These are phyloP conservation scores for Mucor piriformis DNA, from an alignment of 371 early-diverging fungal genomes.

Conservation along the genomic window DNA sequence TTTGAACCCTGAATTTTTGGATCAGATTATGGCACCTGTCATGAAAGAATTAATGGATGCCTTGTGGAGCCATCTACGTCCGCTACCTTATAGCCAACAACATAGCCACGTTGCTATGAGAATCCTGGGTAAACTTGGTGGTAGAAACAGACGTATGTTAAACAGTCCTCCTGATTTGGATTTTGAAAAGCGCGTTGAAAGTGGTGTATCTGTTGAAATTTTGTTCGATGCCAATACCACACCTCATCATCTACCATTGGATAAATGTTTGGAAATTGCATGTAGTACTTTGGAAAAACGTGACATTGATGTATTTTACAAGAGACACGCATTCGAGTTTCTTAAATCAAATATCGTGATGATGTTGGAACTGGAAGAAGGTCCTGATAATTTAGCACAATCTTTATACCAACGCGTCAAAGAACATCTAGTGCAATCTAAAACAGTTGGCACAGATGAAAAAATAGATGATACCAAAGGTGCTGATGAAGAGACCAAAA, in stretches of 20 bases:
- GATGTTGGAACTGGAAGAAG: constrained; percentile 70
- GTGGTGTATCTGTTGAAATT: constrained; percentile 66
- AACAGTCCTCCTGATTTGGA: constrained; percentile 66
- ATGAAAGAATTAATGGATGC: constrained; percentile 92
- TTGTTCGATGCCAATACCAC: constrained; percentile 62
- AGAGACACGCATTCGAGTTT: constrained; percentile 75
- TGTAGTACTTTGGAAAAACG: constrained; percentile 63
- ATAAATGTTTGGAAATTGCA: constrained; percentile 58
- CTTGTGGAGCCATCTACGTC: constrained; percentile 90
- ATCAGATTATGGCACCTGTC: constrained; percentile 94
- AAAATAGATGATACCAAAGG: neutral
- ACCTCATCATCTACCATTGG: constrained; percentile 58
- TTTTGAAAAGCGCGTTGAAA: constrained; percentile 51
- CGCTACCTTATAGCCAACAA: constrained; percentile 78
- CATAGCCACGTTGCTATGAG: constrained; percentile 89
- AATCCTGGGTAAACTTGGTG: constrained; percentile 98
- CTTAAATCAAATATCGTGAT: constrained; percentile 70
- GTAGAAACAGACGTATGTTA: constrained; percentile 81
- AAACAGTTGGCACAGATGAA: neutral
- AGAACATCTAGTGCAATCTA: constrained; percentile 27
- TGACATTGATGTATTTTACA: constrained; percentile 51
- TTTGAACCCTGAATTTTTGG: constrained; percentile 94
- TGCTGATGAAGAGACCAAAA: neutral
- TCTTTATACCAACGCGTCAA: constrained; percentile 51
- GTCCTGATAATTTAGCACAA: constrained; percentile 50